Evolutionary conservation across 2,329 filamentous ascomycete genomes (phyloP), one percentile per base, ranked within the genome.

Genomic region (Xylariaceae sp.): DNA sequence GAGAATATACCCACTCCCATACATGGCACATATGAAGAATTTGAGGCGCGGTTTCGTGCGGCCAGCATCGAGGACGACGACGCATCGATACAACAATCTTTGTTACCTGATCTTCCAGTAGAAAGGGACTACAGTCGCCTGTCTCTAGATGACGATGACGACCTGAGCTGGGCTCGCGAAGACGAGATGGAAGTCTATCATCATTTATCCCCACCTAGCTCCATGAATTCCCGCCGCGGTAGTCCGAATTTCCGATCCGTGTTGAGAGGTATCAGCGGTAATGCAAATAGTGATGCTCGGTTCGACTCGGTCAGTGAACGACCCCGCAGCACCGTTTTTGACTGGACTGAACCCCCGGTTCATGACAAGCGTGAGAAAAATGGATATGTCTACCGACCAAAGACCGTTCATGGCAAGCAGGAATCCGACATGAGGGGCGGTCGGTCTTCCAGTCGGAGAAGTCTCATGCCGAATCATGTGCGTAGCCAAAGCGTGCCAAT

Each of bases 401-500:
- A 81, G 61, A 91, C 88, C 12, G 85, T 88, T 35, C 86, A 90
- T 63, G 84, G 83, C 12, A 90, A 90, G 67, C 87, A 89, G 58
- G 80, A 87, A 59, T 71, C 82, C 52, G 85, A 90, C 64, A 71
- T 79, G 58, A 78, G 88, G 67, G 86, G 86, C 42, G 87, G 87
- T 53, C 82, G 87, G 45, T 73, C 81, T 42, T 72, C 81, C 18
- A 82, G 78, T 52, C 84, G 88, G 30, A 85, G 85, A 62, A 80
- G 79, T 2, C 85, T 85, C n/a, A 81, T 76, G 50, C 82, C 81
- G 12, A 77, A 82, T 47, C 88, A 92, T 65, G 79, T 89, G 41
- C 82, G 88, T 54, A 92, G 88, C 64, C 87, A 91, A 65, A 92
- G 88, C 65, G 87, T 92, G 1, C 88, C 88, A 4, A 78, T 88